These are phyloP conservation scores for Apiotrichum veenhuisii DNA, from an alignment of 1,284 basidiomycete species.

Conservation along the genomic window DNA sequence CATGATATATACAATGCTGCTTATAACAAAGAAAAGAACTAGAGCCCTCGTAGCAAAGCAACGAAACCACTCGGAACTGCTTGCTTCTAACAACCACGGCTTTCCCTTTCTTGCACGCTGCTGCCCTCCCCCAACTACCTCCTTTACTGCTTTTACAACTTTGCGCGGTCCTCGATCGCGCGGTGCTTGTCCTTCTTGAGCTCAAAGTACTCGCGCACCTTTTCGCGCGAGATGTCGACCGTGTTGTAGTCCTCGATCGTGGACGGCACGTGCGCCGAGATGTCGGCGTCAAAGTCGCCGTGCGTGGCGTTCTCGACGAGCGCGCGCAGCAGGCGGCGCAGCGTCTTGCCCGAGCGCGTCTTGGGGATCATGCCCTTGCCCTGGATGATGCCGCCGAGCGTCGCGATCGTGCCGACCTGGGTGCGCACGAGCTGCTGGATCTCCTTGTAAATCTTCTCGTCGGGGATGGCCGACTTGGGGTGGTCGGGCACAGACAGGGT, in stretches of 20 bases:
- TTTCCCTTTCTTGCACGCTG: neutral
- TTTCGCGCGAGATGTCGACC: slow-evolving; percentile 17
- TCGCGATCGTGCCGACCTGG: slow-evolving; percentile 86
- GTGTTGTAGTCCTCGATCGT: slow-evolving; percentile 18
- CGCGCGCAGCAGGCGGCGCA: slow-evolving; percentile 70
- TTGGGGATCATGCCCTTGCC: slow-evolving; percentile 77
- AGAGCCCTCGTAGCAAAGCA: neutral
- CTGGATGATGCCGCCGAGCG: slow-evolving; percentile 80
- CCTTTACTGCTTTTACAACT: slow-evolving; percentile 6
- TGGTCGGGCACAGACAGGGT: slow-evolving; percentile 39
- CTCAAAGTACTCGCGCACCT: slow-evolving; percentile 22
- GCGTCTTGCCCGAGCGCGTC: slow-evolving; percentile 88
- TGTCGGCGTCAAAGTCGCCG: slow-evolving; percentile 17
- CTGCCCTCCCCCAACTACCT: neutral
- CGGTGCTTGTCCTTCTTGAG: slow-evolving; percentile 14
- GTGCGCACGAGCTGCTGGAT: slow-evolving; percentile 87
- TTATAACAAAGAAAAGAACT: too few relatives aligned
- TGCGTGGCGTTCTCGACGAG: slow-evolving; percentile 22
- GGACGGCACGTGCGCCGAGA: slow-evolving; percentile 12
- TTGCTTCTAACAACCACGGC: too few relatives aligned
- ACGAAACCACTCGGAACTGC: neutral
- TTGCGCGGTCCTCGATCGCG: slow-evolving; percentile 16
- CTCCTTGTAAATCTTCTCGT: slow-evolving; percentile 61
- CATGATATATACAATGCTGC: neutral
- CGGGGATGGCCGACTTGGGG: slow-evolving; percentile 56